phyloP scores from a whole-genome alignment of 208 protist species.

The Trypanosoma scelopori region DNA sequence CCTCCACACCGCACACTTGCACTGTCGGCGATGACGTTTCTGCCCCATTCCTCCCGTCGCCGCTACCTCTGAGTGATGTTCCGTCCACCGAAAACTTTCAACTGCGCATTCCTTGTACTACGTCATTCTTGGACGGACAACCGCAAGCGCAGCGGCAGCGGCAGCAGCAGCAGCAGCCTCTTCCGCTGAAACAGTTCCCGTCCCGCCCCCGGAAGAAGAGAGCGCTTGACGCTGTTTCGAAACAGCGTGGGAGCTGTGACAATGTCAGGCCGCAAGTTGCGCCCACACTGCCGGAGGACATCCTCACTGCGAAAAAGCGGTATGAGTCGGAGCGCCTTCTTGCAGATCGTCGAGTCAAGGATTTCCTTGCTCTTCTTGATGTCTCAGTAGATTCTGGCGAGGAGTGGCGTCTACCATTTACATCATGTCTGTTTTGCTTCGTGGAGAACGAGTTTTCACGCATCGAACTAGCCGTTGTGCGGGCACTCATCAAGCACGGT shows the following conservation, averaged over 20 bases:
- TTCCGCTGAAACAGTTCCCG: not conserved
- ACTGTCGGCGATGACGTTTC: not conserved
- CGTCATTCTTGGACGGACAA: constrained; percentile 1
- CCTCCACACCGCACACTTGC: not conserved
- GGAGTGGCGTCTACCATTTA: not conserved
- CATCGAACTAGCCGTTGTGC: constrained; percentile 57
- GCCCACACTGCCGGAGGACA: not conserved
- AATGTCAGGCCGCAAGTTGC: not conserved
- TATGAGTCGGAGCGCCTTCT: constrained; percentile 21
- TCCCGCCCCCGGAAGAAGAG: constrained; percentile 4
- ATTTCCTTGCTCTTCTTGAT: constrained; percentile 16
- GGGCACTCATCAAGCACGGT: constrained; percentile 69
- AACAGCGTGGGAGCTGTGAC: not conserved
- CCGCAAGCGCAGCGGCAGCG: not conserved
- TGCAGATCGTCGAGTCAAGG: constrained; percentile 14
- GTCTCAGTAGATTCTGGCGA: not conserved
- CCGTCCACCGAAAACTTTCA: constrained; percentile 15
- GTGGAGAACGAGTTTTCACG: constrained; percentile 68
- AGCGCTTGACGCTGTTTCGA: not conserved
- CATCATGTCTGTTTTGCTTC: constrained; percentile 50
- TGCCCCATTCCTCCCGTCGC: constrained; percentile 5
- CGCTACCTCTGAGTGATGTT: constrained; percentile 18
- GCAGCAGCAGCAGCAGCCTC: constrained; percentile 4
- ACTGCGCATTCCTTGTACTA: not conserved
- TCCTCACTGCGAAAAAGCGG: constrained; percentile 3